Percentiles rank a stretch among this genome's conserved stretches.
Conservation (phyloP, 208 protist species). For the Balamuthia mandrillaris region DNA sequence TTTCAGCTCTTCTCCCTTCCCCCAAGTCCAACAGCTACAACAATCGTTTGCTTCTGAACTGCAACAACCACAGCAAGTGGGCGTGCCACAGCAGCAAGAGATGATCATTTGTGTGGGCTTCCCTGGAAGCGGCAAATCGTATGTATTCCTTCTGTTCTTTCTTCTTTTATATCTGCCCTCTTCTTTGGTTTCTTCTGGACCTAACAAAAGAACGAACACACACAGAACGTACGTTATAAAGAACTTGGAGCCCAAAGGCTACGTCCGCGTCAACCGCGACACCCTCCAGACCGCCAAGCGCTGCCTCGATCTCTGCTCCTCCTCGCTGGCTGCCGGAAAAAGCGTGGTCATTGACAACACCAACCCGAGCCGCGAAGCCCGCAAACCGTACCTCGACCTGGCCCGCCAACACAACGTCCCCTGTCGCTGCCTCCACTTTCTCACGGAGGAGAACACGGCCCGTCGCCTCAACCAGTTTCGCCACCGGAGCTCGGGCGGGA, state of each 20-base stretch:
- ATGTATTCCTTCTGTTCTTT: too few species aligned
- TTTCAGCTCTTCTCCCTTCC: too few species aligned
- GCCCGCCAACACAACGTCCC: conserved; percentile 39
- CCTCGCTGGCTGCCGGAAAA: conserved; percentile 63
- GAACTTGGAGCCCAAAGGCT: not conserved
- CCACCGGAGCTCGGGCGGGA: too few species aligned
- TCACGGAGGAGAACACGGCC: conserved; percentile 62
- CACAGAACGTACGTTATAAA: too few species aligned
- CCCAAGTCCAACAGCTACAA: too few species aligned
- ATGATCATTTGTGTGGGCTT: not conserved
- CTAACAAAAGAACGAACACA: too few species aligned
- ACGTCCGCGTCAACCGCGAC: conserved; percentile 67
- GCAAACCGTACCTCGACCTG: conserved; percentile 66
- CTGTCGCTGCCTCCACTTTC: conserved; percentile 71
- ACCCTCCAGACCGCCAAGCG: conserved; percentile 71
- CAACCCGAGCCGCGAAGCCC: conserved; percentile 71
- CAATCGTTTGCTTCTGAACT: too few species aligned
- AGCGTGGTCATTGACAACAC: conserved; percentile 84
- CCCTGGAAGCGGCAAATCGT: not conserved
- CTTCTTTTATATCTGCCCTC: too few species aligned
- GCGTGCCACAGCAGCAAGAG: too few species aligned
- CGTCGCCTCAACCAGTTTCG: conserved; percentile 73
- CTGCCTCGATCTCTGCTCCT: conserved; percentile 63
- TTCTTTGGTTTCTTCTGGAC: too few species aligned
- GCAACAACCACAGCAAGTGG: too few species aligned